These are phyloP conservation scores for Amaranthus palmeri DNA, from an alignment of 148 eudicot genomes.

Conservation along the genomic window DNA sequence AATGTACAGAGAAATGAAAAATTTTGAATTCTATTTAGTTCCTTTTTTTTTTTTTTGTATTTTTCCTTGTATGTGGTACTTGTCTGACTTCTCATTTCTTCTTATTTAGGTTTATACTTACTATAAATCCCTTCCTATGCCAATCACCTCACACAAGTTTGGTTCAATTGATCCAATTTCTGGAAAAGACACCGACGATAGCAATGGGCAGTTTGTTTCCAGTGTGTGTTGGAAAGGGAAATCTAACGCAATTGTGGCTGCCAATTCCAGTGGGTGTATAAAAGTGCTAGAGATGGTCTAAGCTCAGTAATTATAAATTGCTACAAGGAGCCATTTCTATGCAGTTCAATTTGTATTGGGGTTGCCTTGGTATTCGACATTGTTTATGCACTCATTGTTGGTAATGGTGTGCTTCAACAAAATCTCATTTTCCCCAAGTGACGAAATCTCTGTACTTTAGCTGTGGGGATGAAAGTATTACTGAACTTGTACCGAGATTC, in stretches of 20 bases:
- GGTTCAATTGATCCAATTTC: conserved; percentile 88
- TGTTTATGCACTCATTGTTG: background rate
- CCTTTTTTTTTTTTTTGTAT: background rate
- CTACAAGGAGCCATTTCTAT: background rate
- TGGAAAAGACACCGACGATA: conserved; percentile 79
- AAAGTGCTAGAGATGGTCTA: conserved; percentile 77
- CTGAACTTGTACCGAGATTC: background rate
- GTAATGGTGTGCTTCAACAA: background rate
- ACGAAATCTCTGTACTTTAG: background rate
- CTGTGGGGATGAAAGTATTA: background rate
- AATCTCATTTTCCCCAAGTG: background rate
- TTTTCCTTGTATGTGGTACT: background rate
- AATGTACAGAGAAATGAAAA: background rate
- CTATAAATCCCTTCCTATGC: conserved; percentile 80
- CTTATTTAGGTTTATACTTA: conserved; percentile 79
- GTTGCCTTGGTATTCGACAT: background rate
- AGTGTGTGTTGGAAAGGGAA: conserved; percentile 91
- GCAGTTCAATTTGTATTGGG: conserved; percentile 9
- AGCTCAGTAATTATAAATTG: conserved; percentile 3
- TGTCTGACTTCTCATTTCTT: conserved; percentile 14
- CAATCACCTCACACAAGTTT: conserved; percentile 82
- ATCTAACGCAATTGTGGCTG: conserved; percentile 79
- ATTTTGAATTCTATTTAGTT: background rate
- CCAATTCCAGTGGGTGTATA: conserved; percentile 86
- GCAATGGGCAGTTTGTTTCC: conserved; percentile 88